These are phyloP conservation scores for Fusarium pseudonygamai DNA, from an alignment of 2,329 filamentous ascomycete species.

Conservation along the genomic window DNA sequence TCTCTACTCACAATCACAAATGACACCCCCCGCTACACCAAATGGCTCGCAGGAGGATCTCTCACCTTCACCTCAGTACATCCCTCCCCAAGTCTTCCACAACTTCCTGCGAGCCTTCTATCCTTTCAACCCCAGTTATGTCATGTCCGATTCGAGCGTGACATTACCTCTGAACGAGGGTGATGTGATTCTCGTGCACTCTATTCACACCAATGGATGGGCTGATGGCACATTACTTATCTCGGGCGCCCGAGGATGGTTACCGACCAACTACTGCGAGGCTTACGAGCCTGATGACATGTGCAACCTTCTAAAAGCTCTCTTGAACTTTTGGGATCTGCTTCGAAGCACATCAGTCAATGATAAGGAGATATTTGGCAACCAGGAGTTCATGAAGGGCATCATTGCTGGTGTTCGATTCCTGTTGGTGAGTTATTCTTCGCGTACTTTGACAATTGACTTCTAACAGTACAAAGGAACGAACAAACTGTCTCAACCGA, in stretches of 20 bases:
- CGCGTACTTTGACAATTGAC: not conserved
- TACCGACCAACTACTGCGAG: constrained; percentile 98
- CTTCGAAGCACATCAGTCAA: constrained; percentile 80
- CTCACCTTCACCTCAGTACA: constrained; percentile 46
- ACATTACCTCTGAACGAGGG: constrained; percentile 90
- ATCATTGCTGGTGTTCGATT: constrained; percentile 93
- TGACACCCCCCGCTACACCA: constrained; percentile 82
- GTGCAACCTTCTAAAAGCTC: constrained; percentile 82
- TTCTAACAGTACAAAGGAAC: constrained; percentile 68
- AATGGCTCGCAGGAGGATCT: constrained; percentile 72
- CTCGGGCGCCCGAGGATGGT: constrained; percentile 89
- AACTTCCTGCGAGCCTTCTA: constrained; percentile 96
- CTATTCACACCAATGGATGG: constrained; percentile 98
- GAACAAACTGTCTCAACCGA: constrained; percentile 84
- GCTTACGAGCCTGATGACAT: constrained; percentile 91
- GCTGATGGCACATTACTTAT: constrained; percentile 91
- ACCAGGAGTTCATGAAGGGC: constrained; percentile 93
- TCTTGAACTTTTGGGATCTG: constrained; percentile 93
- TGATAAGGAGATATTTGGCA: constrained; percentile 81
- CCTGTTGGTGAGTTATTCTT: constrained; percentile 75
- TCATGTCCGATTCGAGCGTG: constrained; percentile 83
- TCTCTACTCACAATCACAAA: constrained; percentile 65
- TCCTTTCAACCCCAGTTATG: constrained; percentile 83
- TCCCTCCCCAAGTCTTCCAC: constrained; percentile 77
- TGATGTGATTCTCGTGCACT: constrained; percentile 93